These are phyloP conservation scores for Syzygium aromaticum DNA, from an alignment of 345 rosid species.

Conservation along the genomic window DNA sequence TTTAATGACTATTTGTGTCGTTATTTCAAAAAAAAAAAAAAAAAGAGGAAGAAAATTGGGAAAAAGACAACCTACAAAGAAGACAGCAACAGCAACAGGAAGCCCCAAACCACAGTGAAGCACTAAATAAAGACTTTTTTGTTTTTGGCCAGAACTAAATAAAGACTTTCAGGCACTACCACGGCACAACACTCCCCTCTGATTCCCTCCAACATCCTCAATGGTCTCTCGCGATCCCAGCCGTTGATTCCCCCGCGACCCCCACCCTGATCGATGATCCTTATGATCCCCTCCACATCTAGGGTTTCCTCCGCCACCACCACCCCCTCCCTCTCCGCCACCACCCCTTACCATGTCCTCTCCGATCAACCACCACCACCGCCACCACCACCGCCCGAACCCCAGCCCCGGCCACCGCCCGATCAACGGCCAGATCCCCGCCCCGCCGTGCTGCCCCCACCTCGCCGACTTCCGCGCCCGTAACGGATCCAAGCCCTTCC, in stretches of 20 bases:
- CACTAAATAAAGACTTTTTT: not conserved
- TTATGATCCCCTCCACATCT: constrained; percentile 22
- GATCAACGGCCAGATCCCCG: constrained; percentile 17
- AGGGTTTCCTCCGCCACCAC: constrained; percentile 25
- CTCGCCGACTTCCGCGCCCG: constrained; percentile 40
- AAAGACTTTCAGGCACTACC: not conserved
- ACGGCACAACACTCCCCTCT: too few relatives aligned
- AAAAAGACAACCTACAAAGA: not conserved
- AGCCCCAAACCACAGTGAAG: not conserved
- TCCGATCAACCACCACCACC: not conserved
- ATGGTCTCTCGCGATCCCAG: constrained; percentile 17
- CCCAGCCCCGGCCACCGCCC: not conserved
- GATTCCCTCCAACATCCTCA: not conserved
- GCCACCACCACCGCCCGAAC: not conserved
- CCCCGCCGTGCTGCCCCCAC: constrained; percentile 51
- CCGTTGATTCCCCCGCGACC: constrained; percentile 30
- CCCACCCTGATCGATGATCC: constrained; percentile 18
- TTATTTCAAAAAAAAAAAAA: not conserved
- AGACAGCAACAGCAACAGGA: not conserved
- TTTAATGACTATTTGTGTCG: too few relatives aligned
- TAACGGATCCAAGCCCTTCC: constrained; percentile 43
- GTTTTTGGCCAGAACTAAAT: too few relatives aligned
- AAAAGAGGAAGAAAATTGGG: fast-evolving
- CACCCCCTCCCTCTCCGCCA: constrained; percentile 1
- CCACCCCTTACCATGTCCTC: not conserved